Conservation (phyloP, 345 rosid species). For the Physaria fendleri region DNA sequence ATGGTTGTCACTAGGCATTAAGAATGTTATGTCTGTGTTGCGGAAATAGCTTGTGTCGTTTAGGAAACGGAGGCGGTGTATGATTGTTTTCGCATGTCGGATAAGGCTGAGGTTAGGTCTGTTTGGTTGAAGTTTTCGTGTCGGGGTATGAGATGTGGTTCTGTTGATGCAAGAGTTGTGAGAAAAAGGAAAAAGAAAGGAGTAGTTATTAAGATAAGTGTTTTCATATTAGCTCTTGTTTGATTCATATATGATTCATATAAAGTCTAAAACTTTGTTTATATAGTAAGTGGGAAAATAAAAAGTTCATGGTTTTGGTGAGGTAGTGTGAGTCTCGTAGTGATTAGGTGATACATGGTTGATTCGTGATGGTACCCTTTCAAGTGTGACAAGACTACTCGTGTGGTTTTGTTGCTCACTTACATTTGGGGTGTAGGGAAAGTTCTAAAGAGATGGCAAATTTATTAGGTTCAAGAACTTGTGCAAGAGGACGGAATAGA, state of each 20-base stretch:
- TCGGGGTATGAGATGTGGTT: slow-evolving; percentile 25
- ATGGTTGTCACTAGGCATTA: slow-evolving; percentile 30
- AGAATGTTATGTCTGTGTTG: slow-evolving; percentile 27
- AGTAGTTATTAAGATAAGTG: not conserved
- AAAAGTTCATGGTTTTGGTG: not conserved
- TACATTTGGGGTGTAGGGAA: no score
- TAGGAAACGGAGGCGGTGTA: slow-evolving; percentile 26
- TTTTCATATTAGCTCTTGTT: slow-evolving; percentile 4
- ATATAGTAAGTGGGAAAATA: not conserved
- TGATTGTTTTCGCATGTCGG: slow-evolving; percentile 31
- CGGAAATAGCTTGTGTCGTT: slow-evolving; percentile 23
- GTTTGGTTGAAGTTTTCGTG: slow-evolving; percentile 31
- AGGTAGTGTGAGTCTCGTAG: slow-evolving; percentile 1
- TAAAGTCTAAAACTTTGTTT: not conserved
- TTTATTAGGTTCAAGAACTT: no score
- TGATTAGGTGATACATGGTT: slow-evolving; percentile 29
- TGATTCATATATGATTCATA: not conserved
- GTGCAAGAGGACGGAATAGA: no score
- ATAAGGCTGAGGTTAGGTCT: slow-evolving; percentile 22
- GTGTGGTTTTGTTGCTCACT: no score
- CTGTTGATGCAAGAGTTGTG: slow-evolving; percentile 13
- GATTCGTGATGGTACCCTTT: no score
- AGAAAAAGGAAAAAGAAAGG: not conserved
- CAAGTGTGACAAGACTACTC: no score
- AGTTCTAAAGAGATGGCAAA: no score